Percentiles rank a stretch among this genome's conserved stretches.
Evolutionary conservation across 495 filamentous ascomycete genomes (phyloP).

Genomic region (Parathielavia appendiculata): DNA sequence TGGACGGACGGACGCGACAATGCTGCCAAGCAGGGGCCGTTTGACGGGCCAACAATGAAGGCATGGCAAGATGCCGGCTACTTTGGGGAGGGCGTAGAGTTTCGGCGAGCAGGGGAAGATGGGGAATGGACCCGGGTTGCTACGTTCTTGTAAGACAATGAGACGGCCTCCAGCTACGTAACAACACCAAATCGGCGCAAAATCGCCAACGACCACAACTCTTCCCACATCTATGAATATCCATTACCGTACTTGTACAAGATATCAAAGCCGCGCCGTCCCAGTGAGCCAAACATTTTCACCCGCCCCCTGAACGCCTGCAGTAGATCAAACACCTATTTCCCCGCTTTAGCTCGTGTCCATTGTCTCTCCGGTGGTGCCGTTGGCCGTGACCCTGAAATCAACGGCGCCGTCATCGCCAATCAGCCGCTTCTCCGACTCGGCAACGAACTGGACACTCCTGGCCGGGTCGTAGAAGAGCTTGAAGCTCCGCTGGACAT

Average conservation of each 20-base stretch:
- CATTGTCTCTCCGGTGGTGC: constrained; percentile 64
- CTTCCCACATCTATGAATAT: constrained; percentile 5
- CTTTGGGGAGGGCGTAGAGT: constrained; percentile 91
- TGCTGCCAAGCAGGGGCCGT: constrained; percentile 75
- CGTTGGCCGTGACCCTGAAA: constrained; percentile 52
- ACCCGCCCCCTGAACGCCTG: constrained; percentile 22
- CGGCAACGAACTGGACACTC: constrained; percentile 82
- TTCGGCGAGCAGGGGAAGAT: constrained; percentile 57
- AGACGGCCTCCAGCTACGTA: not conserved
- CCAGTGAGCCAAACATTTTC: constrained; percentile 18
- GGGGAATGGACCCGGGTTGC: constrained; percentile 57
- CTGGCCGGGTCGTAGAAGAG: constrained; percentile 86
- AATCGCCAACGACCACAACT: constrained; percentile 1
- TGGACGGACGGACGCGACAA: constrained; percentile 89
- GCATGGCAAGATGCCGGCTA: constrained; percentile 88
- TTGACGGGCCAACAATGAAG: constrained; percentile 75
- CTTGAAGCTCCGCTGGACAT: constrained; percentile 87
- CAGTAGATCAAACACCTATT: constrained; percentile 1
- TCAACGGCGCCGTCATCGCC: constrained; percentile 76
- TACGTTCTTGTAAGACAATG: constrained; percentile 52
- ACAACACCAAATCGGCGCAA: not conserved
- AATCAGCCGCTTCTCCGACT: constrained; percentile 91
- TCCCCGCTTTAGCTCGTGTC: constrained; percentile 51
- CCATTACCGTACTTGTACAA: constrained; percentile 10
- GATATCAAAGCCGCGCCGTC: constrained; percentile 10